A percentile compares a stretch with the other conserved stretches of the same genome.
Conservation (phyloP, 2,329 filamentous ascomycete genomes). For the Monosporascus ibericus region DNA sequence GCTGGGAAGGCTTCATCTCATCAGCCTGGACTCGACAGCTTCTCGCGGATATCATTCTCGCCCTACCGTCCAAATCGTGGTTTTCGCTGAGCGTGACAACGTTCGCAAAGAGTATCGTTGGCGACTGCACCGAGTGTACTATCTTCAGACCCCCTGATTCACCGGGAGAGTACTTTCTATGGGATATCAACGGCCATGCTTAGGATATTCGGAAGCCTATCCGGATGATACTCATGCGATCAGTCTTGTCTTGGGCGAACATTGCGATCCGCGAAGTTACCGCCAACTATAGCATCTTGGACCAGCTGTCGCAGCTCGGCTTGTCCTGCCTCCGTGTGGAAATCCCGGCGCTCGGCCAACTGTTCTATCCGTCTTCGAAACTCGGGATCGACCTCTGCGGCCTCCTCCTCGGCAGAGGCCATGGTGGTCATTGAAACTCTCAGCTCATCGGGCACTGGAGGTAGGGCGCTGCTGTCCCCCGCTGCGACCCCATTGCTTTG, state of each 20-base stretch:
- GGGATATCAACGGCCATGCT: constrained; percentile 45
- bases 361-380: constrained; percentile 85
- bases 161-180: constrained; percentile 51
- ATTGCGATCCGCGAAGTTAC: constrained; percentile 57
- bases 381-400: constrained; percentile 67
- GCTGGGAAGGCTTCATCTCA: constrained; percentile 54
- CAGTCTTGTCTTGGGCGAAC: constrained; percentile 57
- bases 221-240: constrained; percentile 10
- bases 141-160: constrained; percentile 46
- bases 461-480: constrained; percentile 35
- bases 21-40: constrained; percentile 44
- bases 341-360: constrained; percentile 76
- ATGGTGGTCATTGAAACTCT: constrained; percentile 73
- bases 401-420: constrained; percentile 53
- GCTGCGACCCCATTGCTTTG: constrained; percentile 22
- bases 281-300: constrained; percentile 68
- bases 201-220: background rate
- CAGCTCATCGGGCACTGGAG: constrained; percentile 68
- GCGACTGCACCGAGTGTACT: constrained; percentile 43
- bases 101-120: constrained; percentile 40
- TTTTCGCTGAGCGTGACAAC: constrained; percentile 48
- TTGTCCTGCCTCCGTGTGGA: constrained; percentile 75
- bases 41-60: constrained; percentile 39
- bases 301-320: constrained; percentile 71
- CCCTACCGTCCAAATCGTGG: constrained; percentile 43